Evolutionary conservation across 1,284 basidiomycete genomes (phyloP), one percentile per base, ranked within the genome.

Genomic region (Fistulina hepatica): DNA sequence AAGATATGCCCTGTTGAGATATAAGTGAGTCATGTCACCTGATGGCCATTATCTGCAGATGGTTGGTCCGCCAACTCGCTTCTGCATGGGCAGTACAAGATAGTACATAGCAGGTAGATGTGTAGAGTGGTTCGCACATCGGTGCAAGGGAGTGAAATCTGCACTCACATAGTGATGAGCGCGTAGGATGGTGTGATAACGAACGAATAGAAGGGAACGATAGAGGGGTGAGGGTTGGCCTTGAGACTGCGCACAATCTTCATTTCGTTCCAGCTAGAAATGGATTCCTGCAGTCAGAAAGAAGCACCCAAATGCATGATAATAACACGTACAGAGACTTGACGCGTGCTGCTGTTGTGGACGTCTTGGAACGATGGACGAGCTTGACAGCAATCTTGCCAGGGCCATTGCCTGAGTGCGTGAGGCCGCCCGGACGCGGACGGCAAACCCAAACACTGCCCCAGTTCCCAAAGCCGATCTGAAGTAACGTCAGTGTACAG

Each of bases 131-230:
- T 9, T 33, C 33, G 16, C 23, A 39, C 34, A 31, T 34, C 23
- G n/a, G 13, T 26, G 7, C 17, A 34, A 7, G 22, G 9, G 31
- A 38, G 34, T 37, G n/a, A n/a, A n/a, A n/a, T n/a, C n/a, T n/a
- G 23, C 4, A 68, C 82, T 57, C 51, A 89, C 85, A 94, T 89
- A 11, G 80, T 81, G 51, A 89, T 83, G 44, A 89, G 67, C 31
- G 88, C 88, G 60, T 84, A 93, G 22, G 76, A 81, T 3, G 88
- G 86, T 0, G 89, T 90, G 48, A 95, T 86, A 52, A 94, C 79
- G 65, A 95, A 94, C 3, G 85, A 83, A 50, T 91, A 81, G 58
- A 97, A 94, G 6, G 77, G 74, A 48, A 97, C 82, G 55, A 97
- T 81, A 45, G 84, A 84, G 1, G 89, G 89, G 56, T 95, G 91